These are phyloP conservation scores for Adansonia gregorii DNA, from an alignment of 441 rosid genomes.

Conservation along the genomic window DNA sequence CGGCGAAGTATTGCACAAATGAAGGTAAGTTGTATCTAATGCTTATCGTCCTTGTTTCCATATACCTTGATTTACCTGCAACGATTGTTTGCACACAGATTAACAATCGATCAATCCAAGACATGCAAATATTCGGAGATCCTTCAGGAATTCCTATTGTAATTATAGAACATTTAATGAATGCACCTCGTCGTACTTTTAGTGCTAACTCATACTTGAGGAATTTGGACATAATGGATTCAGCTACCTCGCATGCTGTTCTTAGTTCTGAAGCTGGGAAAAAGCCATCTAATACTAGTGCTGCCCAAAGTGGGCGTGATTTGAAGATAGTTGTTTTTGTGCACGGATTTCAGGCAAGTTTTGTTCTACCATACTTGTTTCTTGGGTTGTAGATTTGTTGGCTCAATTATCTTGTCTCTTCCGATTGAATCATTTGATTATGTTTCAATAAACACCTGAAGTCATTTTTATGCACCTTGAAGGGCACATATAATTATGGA, in stretches of 20 bases:
- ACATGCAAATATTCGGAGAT: slow-evolving; percentile 84
- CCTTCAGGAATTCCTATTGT: slow-evolving; percentile 80
- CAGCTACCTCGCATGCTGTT: slow-evolving; percentile 34
- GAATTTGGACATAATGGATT: slow-evolving; percentile 56
- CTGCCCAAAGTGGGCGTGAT: slow-evolving; percentile 47
- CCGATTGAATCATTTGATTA: not conserved
- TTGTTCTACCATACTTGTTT: slow-evolving; percentile 23
- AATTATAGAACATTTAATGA: slow-evolving; percentile 75
- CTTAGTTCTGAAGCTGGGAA: slow-evolving; percentile 37
- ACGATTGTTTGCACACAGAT: slow-evolving; percentile 59
- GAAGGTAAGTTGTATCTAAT: slow-evolving; percentile 55
- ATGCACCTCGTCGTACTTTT: slow-evolving; percentile 71
- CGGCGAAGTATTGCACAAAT: slow-evolving; percentile 91
- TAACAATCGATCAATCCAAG: slow-evolving; percentile 82
- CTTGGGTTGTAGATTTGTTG: not conserved
- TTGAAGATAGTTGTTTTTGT: slow-evolving; percentile 86
- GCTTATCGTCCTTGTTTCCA: slow-evolving; percentile 4
- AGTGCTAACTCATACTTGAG: slow-evolving; percentile 76
- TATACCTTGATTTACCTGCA: slow-evolving; percentile 8
- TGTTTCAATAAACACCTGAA: not conserved
- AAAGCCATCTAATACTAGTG: slow-evolving; percentile 32
- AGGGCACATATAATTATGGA: not conserved
- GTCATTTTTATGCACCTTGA: not conserved
- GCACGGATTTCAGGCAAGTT: slow-evolving; percentile 94
- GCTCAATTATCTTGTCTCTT: not conserved